phyloP scores from a whole-genome alignment of 2,329 filamentous ascomycete species.

The Cercospora berteroae region DNA sequence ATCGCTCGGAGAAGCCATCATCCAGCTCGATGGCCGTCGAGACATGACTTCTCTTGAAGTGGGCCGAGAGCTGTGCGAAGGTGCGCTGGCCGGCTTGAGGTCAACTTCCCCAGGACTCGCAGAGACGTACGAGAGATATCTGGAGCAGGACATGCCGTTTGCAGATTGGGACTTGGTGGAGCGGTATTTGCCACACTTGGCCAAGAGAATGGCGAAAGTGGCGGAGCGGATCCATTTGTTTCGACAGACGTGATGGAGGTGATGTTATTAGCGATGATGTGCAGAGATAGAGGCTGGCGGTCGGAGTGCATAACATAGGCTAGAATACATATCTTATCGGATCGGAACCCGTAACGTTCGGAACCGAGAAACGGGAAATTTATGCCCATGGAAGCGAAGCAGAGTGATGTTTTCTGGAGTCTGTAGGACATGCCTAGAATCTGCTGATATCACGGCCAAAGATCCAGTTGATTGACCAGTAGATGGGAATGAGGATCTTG shows the following conservation, averaged over 20 bases:
- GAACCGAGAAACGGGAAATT: neutral
- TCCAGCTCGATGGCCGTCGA: neutral
- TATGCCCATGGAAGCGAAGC: neutral
- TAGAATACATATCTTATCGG: neutral
- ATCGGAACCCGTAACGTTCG: neutral
- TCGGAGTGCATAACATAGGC: neutral
- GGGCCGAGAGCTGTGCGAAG: neutral
- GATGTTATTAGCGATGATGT: neutral
- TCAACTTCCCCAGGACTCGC: neutral
- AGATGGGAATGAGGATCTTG: slow-evolving; percentile 61
- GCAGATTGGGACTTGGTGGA: neutral
- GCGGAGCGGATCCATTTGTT: neutral
- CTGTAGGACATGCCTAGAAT: slow-evolving; percentile 12
- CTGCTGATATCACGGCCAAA: slow-evolving; percentile 27
- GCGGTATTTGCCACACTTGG: neutral
- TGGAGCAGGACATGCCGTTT: neutral
- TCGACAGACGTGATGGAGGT: neutral
- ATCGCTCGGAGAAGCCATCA: neutral
- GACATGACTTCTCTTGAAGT: neutral
- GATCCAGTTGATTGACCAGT: slow-evolving; percentile 29
- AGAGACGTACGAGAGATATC: neutral
- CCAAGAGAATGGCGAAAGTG: neutral
- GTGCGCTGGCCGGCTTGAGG: neutral
- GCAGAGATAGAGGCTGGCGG: neutral
- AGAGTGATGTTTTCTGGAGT: neutral